Conservation (phyloP, 2,329 filamentous ascomycete genomes). For the Exophiala sp. region DNA sequence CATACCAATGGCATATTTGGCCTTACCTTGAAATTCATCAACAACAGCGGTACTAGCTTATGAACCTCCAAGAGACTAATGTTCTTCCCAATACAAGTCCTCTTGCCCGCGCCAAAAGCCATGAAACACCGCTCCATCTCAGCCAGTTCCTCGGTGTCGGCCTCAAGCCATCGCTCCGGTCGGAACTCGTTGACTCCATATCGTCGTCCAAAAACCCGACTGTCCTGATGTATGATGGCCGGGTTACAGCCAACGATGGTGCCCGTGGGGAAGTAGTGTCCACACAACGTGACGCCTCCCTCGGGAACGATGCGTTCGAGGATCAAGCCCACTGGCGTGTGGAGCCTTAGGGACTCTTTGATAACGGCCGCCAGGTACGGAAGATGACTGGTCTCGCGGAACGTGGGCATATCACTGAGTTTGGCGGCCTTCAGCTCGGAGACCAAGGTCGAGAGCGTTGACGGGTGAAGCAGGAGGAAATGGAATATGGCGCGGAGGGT, state of each 20-base stretch:
- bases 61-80: constrained; percentile 4
- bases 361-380: constrained; percentile 16
- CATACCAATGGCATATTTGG: not conserved
- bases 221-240: constrained; percentile 67
- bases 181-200: constrained; percentile 39
- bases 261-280: constrained; percentile 63
- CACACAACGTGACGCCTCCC: constrained; percentile 60
- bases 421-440: constrained; percentile 25
- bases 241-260: constrained; percentile 71
- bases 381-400: constrained; percentile 12
- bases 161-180: constrained; percentile 32
- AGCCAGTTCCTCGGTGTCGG: not conserved
- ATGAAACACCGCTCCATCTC: constrained; percentile 8
- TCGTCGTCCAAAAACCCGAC: constrained; percentile 34
- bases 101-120: not conserved
- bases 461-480: constrained; percentile 31
- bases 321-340: constrained; percentile 68
- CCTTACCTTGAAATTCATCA: constrained; percentile 11
- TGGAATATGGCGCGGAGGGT: constrained; percentile 33
- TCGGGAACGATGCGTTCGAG: constrained; percentile 69
- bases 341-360: constrained; percentile 41
- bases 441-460: constrained; percentile 28
- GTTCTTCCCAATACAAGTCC: constrained; percentile 8
- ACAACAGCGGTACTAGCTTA: constrained; percentile 17
- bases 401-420: constrained; percentile 29